Conservation (phyloP, 176 grass and related monocot genomes). For the Lolium multiflorum region DNA sequence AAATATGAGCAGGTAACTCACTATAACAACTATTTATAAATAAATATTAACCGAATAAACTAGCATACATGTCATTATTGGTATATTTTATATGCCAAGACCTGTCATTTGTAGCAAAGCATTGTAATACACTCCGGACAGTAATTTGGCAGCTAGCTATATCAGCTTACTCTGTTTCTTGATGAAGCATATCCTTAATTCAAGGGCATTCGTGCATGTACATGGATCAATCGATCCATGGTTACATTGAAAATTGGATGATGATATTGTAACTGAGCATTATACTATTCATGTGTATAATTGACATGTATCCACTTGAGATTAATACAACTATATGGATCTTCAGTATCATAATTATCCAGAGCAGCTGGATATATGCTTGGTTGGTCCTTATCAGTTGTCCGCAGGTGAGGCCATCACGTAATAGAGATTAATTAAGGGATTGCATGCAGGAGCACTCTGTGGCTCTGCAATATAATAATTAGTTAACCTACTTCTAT, state of each 20-base stretch:
- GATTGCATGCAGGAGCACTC: constrained; percentile 38
- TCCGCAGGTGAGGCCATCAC: constrained; percentile 62
- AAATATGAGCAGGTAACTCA: background rate
- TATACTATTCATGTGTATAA: constrained; percentile 4
- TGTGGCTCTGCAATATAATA: background rate
- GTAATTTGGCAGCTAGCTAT: constrained; percentile 13
- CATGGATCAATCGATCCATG: background rate
- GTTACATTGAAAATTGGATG: constrained; percentile 11
- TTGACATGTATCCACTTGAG: constrained; percentile 13
- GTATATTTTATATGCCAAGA: background rate
- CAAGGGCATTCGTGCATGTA: constrained; percentile 17
- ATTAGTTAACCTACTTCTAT: background rate
- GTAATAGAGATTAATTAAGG: constrained; percentile 46
- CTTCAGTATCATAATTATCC: constrained; percentile 7
- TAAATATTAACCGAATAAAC: background rate
- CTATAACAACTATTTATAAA: background rate
- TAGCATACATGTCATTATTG: background rate
- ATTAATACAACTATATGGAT: constrained; percentile 28
- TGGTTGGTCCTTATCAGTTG: constrained; percentile 45
- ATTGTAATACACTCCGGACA: background rate
- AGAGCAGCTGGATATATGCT: constrained; percentile 38
- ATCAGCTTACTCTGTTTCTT: constrained; percentile 14
- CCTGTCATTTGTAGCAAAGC: background rate
- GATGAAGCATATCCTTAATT: constrained; percentile 2
- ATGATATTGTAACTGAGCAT: constrained; percentile 16